phyloP scores from a whole-genome alignment of 164 flowering plant genomes.

The Taxillus chinensis region DNA sequence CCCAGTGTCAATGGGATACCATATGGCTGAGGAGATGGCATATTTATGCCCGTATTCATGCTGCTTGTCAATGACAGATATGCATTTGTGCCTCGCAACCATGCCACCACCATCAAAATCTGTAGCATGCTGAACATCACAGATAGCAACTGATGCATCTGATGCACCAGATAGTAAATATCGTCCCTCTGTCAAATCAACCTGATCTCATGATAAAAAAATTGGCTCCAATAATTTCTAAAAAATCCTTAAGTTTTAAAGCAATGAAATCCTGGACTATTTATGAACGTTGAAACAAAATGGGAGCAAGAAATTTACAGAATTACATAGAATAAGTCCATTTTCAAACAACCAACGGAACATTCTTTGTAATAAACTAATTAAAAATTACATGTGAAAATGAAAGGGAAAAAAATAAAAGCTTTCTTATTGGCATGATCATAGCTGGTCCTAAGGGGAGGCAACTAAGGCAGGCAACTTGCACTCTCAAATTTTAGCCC shows the following conservation, averaged over 20 bases:
- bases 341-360: no score
- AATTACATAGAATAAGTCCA: no score
- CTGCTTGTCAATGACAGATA: constrained; percentile 64
- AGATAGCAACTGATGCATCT: constrained; percentile 85
- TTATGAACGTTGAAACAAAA: no score
- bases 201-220: constrained; percentile 48
- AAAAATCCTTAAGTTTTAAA: neutral
- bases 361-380: no score
- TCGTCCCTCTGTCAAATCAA: constrained; percentile 88
- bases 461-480: no score
- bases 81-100: constrained; percentile 55
- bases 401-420: no score
- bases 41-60: constrained; percentile 71
- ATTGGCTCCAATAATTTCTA: constrained; percentile 4
- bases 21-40: constrained; percentile 72
- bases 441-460: no score
- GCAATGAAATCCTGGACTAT: no score
- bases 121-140: constrained; percentile 63
- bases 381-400: no score
- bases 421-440: no score
- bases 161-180: constrained; percentile 80
- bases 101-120: constrained; percentile 46
- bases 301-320: no score
- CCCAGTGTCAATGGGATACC: constrained; percentile 98
- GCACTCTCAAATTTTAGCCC: no score